These are phyloP conservation scores for Rhodotorula sp. DNA, from an alignment of 1,284 basidiomycete species.

Conservation along the genomic window DNA sequence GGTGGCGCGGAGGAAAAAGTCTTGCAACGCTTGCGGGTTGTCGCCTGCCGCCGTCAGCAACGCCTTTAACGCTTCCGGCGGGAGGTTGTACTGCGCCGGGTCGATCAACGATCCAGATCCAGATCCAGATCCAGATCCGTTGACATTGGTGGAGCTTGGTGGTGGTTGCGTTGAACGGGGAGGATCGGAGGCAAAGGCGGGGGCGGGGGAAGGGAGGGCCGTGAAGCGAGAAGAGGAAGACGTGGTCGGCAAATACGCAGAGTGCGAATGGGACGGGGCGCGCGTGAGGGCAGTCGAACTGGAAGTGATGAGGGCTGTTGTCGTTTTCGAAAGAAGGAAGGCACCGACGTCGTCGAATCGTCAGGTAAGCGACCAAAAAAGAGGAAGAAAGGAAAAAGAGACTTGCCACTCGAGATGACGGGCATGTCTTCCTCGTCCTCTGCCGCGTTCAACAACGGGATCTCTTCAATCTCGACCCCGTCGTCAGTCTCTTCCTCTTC, in stretches of 20 bases:
- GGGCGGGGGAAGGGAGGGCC: slow-evolving; percentile 18
- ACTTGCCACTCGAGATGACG: slow-evolving; percentile 31
- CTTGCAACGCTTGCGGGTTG: slow-evolving; percentile 16
- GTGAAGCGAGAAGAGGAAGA: slow-evolving; percentile 36
- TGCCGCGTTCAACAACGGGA: slow-evolving; percentile 17
- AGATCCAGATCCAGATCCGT: neutral
- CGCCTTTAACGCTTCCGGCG: slow-evolving; percentile 25
- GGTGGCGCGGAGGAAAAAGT: slow-evolving; percentile 8
- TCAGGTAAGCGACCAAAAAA: neutral
- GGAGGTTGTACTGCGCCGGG: slow-evolving; percentile 15
- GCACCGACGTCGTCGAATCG: no score
- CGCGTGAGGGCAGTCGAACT: neutral
- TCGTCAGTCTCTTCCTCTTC: neutral
- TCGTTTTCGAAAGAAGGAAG: no score
- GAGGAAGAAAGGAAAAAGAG: no score
- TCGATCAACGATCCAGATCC: slow-evolving; percentile 1
- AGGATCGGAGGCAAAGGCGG: neutral
- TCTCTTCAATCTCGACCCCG: slow-evolving; percentile 43
- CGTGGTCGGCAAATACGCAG: neutral
- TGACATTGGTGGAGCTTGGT: neutral
- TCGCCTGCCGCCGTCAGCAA: slow-evolving; percentile 10
- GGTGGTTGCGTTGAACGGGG: neutral
- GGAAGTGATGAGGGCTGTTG: slow-evolving; percentile 10
- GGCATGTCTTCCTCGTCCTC: slow-evolving; percentile 27
- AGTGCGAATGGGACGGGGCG: neutral